These are phyloP conservation scores for Trichomonas gallinae DNA, from an alignment of 208 protist species.

Conservation along the genomic window DNA sequence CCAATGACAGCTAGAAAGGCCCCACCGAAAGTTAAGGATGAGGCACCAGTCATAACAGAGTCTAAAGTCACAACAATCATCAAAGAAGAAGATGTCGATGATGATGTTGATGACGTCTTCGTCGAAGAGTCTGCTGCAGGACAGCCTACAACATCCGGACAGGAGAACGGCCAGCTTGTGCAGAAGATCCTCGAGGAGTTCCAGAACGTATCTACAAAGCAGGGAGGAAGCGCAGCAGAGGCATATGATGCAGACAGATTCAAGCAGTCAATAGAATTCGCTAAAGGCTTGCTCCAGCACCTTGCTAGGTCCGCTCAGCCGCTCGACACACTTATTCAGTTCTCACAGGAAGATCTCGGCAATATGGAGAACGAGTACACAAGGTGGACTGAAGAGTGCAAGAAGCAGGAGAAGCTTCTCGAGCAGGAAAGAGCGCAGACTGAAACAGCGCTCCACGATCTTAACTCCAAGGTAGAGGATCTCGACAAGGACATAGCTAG, in stretches of 20 bases:
- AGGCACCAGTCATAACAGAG: neutral
- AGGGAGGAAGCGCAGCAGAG: neutral
- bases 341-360: conserved; percentile 17
- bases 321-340: neutral
- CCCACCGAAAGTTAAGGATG: neutral
- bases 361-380: conserved; percentile 14
- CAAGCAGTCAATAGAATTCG: neutral
- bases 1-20: neutral
- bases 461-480: neutral
- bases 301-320: neutral
- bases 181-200: neutral
- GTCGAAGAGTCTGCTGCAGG: neutral
- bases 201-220: neutral
- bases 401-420: neutral
- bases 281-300: neutral
- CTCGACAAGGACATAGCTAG: neutral
- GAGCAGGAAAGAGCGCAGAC: neutral
- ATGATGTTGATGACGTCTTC: conserved; percentile 15
- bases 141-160: neutral
- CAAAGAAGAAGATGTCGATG: neutral
- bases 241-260: neutral
- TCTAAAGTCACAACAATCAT: neutral
- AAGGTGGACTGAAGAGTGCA: neutral
- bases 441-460: neutral
- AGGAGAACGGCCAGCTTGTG: neutral